phyloP scores from a whole-genome alignment of 129 eudicot species.

The Apium graveolens region DNA sequence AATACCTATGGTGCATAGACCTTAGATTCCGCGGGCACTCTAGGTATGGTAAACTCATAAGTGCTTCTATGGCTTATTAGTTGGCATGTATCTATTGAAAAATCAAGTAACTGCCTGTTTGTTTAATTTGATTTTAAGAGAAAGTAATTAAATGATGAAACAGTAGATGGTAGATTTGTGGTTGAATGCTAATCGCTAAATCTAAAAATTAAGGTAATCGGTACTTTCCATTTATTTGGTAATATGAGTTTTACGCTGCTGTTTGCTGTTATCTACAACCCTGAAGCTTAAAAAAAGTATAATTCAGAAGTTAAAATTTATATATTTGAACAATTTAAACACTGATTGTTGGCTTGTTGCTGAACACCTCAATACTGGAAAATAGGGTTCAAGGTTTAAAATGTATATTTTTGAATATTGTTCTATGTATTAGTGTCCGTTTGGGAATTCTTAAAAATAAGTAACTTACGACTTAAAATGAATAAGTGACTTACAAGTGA shows the following conservation, averaged over 20 bases:
- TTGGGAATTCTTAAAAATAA: too few species aligned
- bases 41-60: background rate
- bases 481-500: too few species aligned
- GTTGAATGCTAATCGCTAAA: background rate
- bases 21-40: background rate
- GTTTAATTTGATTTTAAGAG: background rate
- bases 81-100: background rate
- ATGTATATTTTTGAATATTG: background rate
- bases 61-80: background rate
- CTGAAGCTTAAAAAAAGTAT: background rate
- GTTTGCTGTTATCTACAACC: background rate
- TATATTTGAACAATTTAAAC: background rate
- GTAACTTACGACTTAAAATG: too few species aligned
- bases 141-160: background rate
- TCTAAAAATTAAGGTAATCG: background rate
- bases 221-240: background rate
- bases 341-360: background rate
- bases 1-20: background rate
- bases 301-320: background rate
- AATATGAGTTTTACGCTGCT: background rate
- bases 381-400: background rate
- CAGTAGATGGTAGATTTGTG: background rate
- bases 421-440: background rate
- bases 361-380: background rate
- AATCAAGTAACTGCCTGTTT: background rate